Percentiles rank a stretch among this genome's conserved stretches.
Evolutionary conservation across 352 stramenopile genomes (phyloP).

Genomic region (Phytophthora pinifolia): DNA sequence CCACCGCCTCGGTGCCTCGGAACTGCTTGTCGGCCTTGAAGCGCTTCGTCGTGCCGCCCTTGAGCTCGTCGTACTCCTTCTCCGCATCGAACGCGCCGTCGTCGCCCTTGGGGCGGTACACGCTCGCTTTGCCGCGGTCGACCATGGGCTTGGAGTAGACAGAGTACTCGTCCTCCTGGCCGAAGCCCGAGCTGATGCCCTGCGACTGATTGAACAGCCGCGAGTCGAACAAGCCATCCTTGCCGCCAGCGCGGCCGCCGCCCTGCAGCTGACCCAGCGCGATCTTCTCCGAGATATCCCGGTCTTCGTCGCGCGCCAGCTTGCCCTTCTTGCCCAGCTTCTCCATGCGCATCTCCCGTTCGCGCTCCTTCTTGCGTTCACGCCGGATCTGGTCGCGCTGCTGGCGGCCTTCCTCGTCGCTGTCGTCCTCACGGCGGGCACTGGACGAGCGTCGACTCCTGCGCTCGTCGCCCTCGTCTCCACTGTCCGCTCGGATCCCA

Average conservation of each 20-base stretch:
- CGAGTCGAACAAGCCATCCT: slow-evolving; percentile 94
- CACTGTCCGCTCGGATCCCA: slow-evolving; percentile 44
- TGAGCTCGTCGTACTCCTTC: slow-evolving; percentile 93
- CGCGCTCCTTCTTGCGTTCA: slow-evolving; percentile 94
- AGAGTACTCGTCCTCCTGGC: slow-evolving; percentile 97
- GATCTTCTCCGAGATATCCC: slow-evolving; percentile 99
- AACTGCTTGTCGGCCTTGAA: slow-evolving; percentile 92
- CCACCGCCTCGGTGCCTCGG: slow-evolving; percentile 74
- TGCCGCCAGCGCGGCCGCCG: slow-evolving; percentile 66
- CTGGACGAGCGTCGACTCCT: slow-evolving; percentile 26
- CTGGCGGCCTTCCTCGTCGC: slow-evolving; percentile 43
- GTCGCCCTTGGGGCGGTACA: slow-evolving; percentile 90
- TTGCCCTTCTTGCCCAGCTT: slow-evolving; percentile 91
- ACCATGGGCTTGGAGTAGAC: slow-evolving; percentile 98
- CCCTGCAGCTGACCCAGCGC: slow-evolving; percentile 96
- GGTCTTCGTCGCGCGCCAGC: slow-evolving; percentile 93
- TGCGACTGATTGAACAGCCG: slow-evolving; percentile 98
- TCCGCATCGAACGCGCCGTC: slow-evolving; percentile 85
- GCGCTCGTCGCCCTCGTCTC: slow-evolving; percentile 27
- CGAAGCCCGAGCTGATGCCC: slow-evolving; percentile 96
- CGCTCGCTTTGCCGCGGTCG: slow-evolving; percentile 85
- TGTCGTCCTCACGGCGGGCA: slow-evolving; percentile 23
- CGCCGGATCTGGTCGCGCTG: slow-evolving; percentile 82
- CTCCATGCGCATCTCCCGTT: slow-evolving; percentile 94
- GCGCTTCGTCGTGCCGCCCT: slow-evolving; percentile 66